These are phyloP conservation scores for Coelastrella sp. DNA, from an alignment of 139 green algal genomes.

Conservation along the genomic window DNA sequence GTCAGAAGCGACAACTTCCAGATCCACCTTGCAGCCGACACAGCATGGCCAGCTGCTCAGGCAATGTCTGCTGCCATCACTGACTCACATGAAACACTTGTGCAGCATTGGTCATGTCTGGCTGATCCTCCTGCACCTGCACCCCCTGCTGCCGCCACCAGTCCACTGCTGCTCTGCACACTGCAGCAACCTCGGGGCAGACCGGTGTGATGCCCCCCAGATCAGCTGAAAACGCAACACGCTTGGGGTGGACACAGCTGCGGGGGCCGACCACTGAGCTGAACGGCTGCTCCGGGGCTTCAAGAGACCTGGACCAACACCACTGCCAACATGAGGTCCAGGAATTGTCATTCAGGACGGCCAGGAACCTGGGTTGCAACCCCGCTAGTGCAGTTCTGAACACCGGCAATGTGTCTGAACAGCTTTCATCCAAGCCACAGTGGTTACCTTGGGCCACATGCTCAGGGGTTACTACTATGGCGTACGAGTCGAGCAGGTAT, in stretches of 20 bases:
- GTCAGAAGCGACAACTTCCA: no score
- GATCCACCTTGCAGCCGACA: no score
- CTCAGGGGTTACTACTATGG: no score
- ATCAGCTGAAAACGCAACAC: conserved; percentile 2
- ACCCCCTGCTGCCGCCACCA: conserved; percentile 31
- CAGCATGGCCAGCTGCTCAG: not conserved
- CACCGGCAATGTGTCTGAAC: no score
- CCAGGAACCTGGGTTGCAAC: no score
- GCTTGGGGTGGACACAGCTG: no score
- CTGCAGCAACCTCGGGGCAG: not conserved
- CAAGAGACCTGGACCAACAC: conserved; percentile 7
- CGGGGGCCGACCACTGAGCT: not conserved
- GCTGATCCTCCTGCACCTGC: not conserved
- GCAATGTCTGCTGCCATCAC: not conserved
- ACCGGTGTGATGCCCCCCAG: conserved; percentile 4
- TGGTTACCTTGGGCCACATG: no score
- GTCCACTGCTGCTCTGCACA: conserved; percentile 25
- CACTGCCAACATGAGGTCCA: no score
- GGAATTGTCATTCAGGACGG: no score
- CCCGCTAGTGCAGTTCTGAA: no score
- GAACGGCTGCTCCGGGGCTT: not conserved
- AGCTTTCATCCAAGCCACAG: no score
- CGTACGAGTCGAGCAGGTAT: no score
- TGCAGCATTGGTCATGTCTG: not conserved
- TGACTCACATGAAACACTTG: conserved; percentile 31